phyloP scores from a whole-genome alignment of 176 grass and related monocot genomes.

The Microstegium vimineum region DNA sequence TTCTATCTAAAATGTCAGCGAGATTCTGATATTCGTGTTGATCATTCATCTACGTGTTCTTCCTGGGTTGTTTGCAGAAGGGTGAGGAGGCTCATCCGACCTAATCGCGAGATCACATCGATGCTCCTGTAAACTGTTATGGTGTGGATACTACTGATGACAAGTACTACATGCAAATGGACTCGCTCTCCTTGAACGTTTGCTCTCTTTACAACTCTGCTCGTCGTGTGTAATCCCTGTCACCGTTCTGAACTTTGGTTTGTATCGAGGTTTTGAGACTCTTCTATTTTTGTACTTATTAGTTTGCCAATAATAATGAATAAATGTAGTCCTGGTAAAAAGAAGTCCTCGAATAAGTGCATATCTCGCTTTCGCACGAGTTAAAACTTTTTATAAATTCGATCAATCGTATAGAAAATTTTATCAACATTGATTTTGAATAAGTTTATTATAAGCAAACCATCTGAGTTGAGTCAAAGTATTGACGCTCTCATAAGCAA shows the following conservation, averaged over 20 bases:
- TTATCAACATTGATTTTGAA: too few species aligned
- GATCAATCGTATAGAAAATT: too few species aligned
- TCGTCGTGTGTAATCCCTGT: background rate
- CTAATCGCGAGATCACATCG: conserved; percentile 9
- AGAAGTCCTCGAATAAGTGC: too few species aligned
- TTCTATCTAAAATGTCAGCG: background rate
- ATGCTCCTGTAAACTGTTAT: background rate
- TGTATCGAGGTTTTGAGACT: background rate
- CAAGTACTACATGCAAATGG: background rate
- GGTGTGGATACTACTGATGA: background rate
- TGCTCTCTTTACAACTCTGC: background rate
- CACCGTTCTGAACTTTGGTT: background rate
- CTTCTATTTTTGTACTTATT: background rate
- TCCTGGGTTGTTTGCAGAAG: conserved; percentile 29
- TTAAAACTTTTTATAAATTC: too few species aligned
- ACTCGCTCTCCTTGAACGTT: background rate
- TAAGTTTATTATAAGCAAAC: too few species aligned
- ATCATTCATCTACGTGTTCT: background rate
- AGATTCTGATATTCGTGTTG: background rate
- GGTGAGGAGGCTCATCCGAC: conserved; percentile 19
- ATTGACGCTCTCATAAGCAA: too few species aligned
- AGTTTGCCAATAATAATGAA: background rate
- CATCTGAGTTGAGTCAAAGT: too few species aligned
- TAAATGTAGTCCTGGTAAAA: too few species aligned
- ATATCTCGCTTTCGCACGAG: too few species aligned